A percentile compares a stretch with the other conserved stretches of the same genome.
Conservation (phyloP, 2,329 filamentous ascomycete species). For the Didymella segeticola region DNA sequence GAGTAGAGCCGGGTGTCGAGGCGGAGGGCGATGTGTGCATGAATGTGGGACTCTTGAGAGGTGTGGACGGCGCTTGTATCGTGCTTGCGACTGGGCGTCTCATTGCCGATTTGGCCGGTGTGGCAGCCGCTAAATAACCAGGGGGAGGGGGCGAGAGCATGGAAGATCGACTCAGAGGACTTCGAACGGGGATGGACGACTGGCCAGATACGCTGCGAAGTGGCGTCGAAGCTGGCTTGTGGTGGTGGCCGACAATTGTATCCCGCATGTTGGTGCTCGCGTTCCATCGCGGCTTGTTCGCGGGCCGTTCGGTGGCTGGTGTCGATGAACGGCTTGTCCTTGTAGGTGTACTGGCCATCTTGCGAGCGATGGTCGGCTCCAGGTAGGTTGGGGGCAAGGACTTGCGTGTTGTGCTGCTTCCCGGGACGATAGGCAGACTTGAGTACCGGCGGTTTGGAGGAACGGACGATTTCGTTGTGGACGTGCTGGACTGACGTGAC, state of each 20-base stretch:
- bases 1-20: constrained; percentile 32
- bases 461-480: constrained; percentile 50
- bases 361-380: constrained; percentile 34
- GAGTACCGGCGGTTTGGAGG: constrained; percentile 56
- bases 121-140: constrained; percentile 34
- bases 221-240: constrained; percentile 46
- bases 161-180: constrained; percentile 40
- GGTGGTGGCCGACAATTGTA: constrained; percentile 48
- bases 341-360: constrained; percentile 34
- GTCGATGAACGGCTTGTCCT: constrained; percentile 31
- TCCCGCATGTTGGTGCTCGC: constrained; percentile 47
- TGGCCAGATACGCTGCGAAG: constrained; percentile 40
- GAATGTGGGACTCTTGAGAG: constrained; percentile 32
- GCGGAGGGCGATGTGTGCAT: constrained; percentile 23
- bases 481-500: constrained; percentile 56
- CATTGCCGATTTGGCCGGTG: constrained; percentile 34
- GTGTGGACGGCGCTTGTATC: constrained; percentile 39
- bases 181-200: constrained; percentile 46
- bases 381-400: constrained; percentile 22
- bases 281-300: constrained; percentile 50
- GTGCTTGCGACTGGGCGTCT: constrained; percentile 39
- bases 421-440: constrained; percentile 51
- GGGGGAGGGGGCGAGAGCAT: constrained; percentile 33
- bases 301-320: constrained; percentile 35
- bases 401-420: constrained; percentile 31